Conservation (phyloP, 345 rosid genomes). For the Hypericum perforatum region DNA sequence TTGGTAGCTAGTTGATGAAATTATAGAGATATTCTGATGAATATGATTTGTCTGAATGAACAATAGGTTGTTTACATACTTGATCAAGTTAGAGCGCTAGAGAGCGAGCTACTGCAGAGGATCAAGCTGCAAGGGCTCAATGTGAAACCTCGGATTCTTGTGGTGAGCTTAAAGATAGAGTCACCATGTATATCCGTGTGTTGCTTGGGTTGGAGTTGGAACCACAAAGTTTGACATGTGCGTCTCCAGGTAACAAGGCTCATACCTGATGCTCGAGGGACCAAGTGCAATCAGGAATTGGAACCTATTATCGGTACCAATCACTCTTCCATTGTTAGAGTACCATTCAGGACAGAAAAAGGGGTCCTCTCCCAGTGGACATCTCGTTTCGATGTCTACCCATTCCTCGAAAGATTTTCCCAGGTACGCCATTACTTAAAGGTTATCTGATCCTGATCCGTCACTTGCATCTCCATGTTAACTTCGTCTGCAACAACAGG, state of each 20-base stretch:
- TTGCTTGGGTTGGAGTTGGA: neutral
- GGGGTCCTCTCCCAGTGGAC: constrained; percentile 67
- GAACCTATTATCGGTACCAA: constrained; percentile 58
- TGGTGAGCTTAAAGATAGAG: constrained; percentile 32
- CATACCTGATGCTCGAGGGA: constrained; percentile 72
- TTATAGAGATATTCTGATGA: neutral
- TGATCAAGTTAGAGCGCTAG: constrained; percentile 93
- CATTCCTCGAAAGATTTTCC: too few relatives aligned
- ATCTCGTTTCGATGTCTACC: too few relatives aligned
- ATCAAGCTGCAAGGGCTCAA: constrained; percentile 64
- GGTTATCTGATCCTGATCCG: too few relatives aligned
- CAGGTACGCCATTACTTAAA: too few relatives aligned
- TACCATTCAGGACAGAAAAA: constrained; percentile 66
- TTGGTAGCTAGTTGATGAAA: too few relatives aligned
- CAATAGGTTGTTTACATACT: constrained; percentile 87
- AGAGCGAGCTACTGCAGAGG: constrained; percentile 62
- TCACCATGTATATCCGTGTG: neutral
- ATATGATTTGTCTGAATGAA: neutral
- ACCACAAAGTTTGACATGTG: neutral
- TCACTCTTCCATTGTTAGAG: constrained; percentile 67
- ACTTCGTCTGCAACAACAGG: too few relatives aligned
- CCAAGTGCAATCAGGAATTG: constrained; percentile 72
- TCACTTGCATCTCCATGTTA: too few relatives aligned
- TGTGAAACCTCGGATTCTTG: constrained; percentile 76
- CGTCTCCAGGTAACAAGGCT: constrained; percentile 48